Conservation (phyloP, 345 rosid species). For the Lepidium africanum region DNA sequence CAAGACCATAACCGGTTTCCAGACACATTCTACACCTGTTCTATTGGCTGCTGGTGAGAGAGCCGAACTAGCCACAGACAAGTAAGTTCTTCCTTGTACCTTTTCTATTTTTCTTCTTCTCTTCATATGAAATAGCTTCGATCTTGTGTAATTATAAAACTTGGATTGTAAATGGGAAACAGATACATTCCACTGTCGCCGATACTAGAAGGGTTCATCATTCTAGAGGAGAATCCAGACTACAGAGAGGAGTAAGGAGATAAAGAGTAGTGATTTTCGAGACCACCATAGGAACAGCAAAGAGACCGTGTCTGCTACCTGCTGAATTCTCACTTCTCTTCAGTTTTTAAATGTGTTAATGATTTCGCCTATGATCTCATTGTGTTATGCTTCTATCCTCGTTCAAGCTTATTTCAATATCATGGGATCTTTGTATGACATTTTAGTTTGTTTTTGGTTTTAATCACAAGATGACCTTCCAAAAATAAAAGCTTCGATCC, state of each 20-base stretch:
- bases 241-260: slow-evolving; percentile 54
- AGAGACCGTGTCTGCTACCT: not conserved
- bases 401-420: not conserved
- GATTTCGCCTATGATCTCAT: not conserved
- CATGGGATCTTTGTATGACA: not conserved
- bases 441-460: not conserved
- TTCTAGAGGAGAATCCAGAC: slow-evolving; percentile 72
- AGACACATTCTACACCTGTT: slow-evolving; percentile 90
- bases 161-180: slow-evolving; percentile 7
- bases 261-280: not conserved
- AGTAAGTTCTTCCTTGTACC: slow-evolving; percentile 36
- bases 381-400: not conserved
- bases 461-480: not conserved
- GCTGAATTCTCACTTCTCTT: not conserved
- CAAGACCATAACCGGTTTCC: slow-evolving; percentile 92
- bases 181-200: slow-evolving; percentile 90
- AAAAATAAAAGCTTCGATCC: too few relatives aligned
- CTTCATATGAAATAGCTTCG: not conserved
- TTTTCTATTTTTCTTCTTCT: not conserved
- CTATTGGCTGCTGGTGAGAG: slow-evolving; percentile 95
- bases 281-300: not conserved
- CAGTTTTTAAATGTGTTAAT: not conserved
- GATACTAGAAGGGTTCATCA: slow-evolving; percentile 86
- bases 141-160: not conserved
- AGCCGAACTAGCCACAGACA: slow-evolving; percentile 89